A percentile compares a stretch with the other conserved stretches of the same genome.
These are phyloP conservation scores for Globisporangium polare DNA, from an alignment of 352 stramenopile genomes.

Conservation along the genomic window DNA sequence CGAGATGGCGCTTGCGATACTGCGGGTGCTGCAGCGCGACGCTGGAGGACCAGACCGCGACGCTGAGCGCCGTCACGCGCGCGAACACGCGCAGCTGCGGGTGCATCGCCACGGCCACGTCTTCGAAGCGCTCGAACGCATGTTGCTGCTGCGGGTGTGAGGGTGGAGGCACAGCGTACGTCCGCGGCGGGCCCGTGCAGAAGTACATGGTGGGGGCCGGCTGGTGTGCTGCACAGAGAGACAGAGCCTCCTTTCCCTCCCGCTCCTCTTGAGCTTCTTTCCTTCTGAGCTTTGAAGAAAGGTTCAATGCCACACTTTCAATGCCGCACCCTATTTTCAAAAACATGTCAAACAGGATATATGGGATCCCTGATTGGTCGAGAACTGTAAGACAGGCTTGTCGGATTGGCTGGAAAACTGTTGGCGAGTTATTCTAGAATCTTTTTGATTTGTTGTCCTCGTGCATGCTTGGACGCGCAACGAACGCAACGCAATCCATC, in stretches of 20 bases:
- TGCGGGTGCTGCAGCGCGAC: slow-evolving; percentile 22
- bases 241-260: background rate
- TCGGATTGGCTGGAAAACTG: too few relatives aligned
- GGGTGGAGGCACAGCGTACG: slow-evolving; percentile 30
- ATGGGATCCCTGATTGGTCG: too few relatives aligned
- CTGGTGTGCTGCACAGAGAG: background rate
- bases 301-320: background rate
- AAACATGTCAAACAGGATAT: background rate
- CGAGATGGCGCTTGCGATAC: slow-evolving; percentile 31
- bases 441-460: too few relatives aligned
- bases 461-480: background rate
- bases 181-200: slow-evolving; percentile 60
- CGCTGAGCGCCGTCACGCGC: slow-evolving; percentile 35
- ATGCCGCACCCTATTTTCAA: background rate
- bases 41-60: slow-evolving; percentile 50
- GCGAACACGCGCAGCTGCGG: slow-evolving; percentile 46
- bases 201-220: slow-evolving; percentile 57
- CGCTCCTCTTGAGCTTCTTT: background rate
- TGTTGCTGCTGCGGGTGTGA: background rate
- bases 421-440: too few relatives aligned
- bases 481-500: background rate
- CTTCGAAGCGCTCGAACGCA: slow-evolving; percentile 27
- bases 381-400: too few relatives aligned
- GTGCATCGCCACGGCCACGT: slow-evolving; percentile 54
- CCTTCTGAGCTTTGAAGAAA: background rate